Percentiles rank a stretch among this genome's conserved stretches.
phyloP scores from a whole-genome alignment of 768 basidiomycete species.

The Plicaturopsis crispa region DNA sequence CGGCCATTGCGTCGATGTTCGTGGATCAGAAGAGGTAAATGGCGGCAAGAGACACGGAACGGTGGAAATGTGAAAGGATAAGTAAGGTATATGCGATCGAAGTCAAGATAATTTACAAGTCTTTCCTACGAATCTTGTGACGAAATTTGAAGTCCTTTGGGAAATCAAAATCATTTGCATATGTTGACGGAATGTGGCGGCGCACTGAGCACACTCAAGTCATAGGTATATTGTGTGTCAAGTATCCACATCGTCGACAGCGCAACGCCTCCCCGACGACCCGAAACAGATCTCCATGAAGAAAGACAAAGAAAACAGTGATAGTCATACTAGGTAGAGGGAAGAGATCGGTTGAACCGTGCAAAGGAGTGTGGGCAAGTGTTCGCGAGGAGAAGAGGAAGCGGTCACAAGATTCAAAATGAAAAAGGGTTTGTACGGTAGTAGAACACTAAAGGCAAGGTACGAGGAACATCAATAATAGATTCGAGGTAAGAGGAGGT shows the following conservation, averaged over 20 bases:
- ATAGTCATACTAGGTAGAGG: constrained; percentile 42
- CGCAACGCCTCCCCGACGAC: constrained; percentile 13
- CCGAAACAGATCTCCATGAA: constrained; percentile 23
- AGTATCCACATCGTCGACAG: constrained; percentile 3
- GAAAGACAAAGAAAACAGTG: constrained; percentile 29
- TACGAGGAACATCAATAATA: constrained; percentile 16
- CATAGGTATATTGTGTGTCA: background rate
- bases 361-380: constrained; percentile 54
- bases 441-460: constrained; percentile 26
- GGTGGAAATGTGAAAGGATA: background rate
- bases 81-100: constrained; percentile 1
- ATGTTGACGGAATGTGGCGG: too few relatives aligned
- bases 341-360: constrained; percentile 45
- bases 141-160: too few relatives aligned
- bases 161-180: too few relatives aligned
- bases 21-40: background rate
- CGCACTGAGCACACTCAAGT: too few relatives aligned
- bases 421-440: constrained; percentile 36
- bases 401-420: too few relatives aligned
- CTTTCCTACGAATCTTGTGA: too few relatives aligned
- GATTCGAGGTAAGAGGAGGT: constrained; percentile 11
- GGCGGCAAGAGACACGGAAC: background rate
- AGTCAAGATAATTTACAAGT: background rate
- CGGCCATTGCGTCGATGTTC: constrained; percentile 38
- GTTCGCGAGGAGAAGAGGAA: too few relatives aligned